Conservation (phyloP, 257 asterid genomes). For the Coffea canephora region DNA sequence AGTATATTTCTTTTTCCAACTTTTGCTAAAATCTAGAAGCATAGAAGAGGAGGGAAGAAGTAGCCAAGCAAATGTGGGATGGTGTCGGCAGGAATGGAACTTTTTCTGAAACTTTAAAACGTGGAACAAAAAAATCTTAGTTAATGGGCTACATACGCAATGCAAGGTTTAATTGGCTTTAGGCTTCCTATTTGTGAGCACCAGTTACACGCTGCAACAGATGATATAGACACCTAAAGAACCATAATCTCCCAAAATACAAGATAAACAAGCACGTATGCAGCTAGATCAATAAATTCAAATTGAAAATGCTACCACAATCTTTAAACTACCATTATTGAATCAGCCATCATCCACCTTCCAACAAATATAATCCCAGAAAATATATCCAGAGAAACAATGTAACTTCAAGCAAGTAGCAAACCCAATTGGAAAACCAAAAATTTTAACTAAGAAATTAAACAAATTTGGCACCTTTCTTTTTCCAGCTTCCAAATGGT, state of each 20-base stretch:
- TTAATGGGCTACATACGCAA: not conserved
- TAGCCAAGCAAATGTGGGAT: not conserved
- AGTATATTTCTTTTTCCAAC: no score
- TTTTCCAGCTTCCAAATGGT: slow-evolving; percentile 77
- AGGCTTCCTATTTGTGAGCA: not conserved
- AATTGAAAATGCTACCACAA: not conserved
- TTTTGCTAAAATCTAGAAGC: not conserved
- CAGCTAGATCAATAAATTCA: slow-evolving; percentile 9
- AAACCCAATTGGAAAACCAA: not conserved
- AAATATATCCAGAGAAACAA: not conserved
- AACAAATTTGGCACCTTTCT: slow-evolving; percentile 44
- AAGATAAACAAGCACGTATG: not conserved
- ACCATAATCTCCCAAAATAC: not conserved
- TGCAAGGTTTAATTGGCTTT: not conserved
- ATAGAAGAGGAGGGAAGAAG: not conserved
- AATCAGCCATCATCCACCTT: not conserved
- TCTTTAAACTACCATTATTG: not conserved
- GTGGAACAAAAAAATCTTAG: not conserved
- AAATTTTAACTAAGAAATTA: not conserved
- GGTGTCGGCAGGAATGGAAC: not conserved
- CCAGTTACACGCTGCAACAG: not conserved
- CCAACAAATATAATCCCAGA: not conserved
- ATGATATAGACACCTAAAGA: not conserved
- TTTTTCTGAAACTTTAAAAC: no score
- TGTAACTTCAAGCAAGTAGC: not conserved